phyloP scores from a whole-genome alignment of 169 alveolate species.

The Cryptosporidium xiaoi region DNA sequence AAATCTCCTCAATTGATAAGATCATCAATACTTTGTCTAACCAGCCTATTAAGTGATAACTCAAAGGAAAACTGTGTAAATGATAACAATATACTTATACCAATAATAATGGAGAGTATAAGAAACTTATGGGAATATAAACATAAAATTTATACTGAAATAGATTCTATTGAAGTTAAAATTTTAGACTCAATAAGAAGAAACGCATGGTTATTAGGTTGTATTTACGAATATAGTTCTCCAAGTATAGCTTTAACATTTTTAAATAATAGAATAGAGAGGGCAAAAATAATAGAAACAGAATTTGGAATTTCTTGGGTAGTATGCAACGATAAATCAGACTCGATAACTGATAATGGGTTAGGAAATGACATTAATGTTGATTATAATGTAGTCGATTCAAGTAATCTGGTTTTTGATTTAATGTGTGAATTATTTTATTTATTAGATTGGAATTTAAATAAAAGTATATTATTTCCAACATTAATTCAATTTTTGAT shows the following conservation, averaged over 20 bases:
- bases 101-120: constrained; percentile 38
- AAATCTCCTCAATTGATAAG: constrained; percentile 70
- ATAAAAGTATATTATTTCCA: constrained; percentile 59
- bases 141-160: background rate
- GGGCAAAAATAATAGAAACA: constrained; percentile 10
- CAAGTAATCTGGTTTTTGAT: constrained; percentile 52
- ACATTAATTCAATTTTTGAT: constrained; percentile 55
- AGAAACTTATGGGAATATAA: constrained; percentile 38
- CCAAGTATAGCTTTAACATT: constrained; percentile 26
- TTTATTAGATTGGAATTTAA: constrained; percentile 49
- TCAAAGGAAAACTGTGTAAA: background rate
- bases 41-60: background rate
- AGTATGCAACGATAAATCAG: background rate
- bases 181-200: constrained; percentile 46
- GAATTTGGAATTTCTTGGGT: constrained; percentile 71
- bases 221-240: constrained; percentile 55
- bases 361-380: constrained; percentile 14
- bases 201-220: constrained; percentile 66
- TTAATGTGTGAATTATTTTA: constrained; percentile 46
- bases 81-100: constrained; percentile 11
- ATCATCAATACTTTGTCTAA: constrained; percentile 51
- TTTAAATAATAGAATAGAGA: constrained; percentile 26
- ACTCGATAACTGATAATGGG: background rate
- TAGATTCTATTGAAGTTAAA: constrained; percentile 3
- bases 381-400: constrained; percentile 26